Conservation (phyloP, 1,284 basidiomycete species). For the Ustilago hordei region DNA sequence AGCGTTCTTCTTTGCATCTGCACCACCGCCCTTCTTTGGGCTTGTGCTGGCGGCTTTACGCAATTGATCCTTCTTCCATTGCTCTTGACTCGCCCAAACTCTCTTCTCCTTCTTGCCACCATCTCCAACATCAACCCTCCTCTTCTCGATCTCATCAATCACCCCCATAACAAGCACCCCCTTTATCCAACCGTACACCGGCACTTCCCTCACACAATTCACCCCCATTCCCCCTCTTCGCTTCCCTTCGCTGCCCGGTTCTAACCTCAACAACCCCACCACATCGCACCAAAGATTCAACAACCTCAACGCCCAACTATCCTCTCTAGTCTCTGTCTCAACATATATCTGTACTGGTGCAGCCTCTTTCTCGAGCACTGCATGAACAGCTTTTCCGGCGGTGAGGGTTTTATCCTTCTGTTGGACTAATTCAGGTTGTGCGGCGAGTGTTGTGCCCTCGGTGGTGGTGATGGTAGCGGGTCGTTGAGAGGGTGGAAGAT, state of each 20-base stretch:
- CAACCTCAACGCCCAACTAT: conserved; percentile 79
- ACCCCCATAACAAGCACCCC: conserved; percentile 61
- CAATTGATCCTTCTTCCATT: conserved; percentile 49
- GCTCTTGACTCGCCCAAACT: conserved; percentile 52
- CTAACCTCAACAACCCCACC: conserved; percentile 10
- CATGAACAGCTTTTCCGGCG: conserved; percentile 76
- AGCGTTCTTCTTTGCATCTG: not conserved
- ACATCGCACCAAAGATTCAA: conserved; percentile 62
- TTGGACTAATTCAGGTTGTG: conserved; percentile 31
- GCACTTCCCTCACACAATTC: conserved; percentile 55
- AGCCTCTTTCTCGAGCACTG: conserved; percentile 81
- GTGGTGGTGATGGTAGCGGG: conserved; percentile 58
- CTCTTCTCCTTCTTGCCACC: not conserved
- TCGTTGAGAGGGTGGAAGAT: conserved; percentile 52
- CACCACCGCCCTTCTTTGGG: not conserved
- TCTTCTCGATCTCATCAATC: conserved; percentile 60
- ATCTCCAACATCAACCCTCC: not conserved
- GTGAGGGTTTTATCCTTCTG: conserved; percentile 47
- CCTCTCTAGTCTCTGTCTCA: conserved; percentile 74
- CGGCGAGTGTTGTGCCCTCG: conserved; percentile 38
- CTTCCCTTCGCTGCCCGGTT: conserved; percentile 9
- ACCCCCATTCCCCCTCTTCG: conserved; percentile 12
- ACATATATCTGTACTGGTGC: conserved; percentile 74
- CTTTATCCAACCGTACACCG: conserved; percentile 60
- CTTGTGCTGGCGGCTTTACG: conserved; percentile 10